Evolutionary conservation across 495 filamentous ascomycete species (phyloP), one percentile per base, ranked within the genome.

Genomic region (Penicillium bovifimosum): DNA sequence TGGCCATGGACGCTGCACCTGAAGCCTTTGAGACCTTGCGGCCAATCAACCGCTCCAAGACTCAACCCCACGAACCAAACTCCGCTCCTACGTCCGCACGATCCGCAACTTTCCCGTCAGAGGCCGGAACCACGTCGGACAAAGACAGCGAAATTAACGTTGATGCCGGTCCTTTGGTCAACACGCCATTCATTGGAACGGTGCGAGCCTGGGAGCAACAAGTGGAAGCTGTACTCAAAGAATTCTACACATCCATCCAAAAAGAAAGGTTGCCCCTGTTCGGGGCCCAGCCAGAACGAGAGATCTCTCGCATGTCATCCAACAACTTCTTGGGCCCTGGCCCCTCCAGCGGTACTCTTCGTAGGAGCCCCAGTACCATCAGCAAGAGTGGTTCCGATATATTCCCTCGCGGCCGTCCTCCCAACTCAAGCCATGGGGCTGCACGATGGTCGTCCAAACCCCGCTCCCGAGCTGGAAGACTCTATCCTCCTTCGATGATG

Each of bases 211-310:
- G 93, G 93, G 91, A 96, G 62, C 79, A 83, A 34, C 90, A 96
- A 62, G 72, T 99, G 11, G 93, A 97, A 68, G 74, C 81, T 11
- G 86, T 97, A 32, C 78, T 99, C 26, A 95, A 95, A 59, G 88
- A 92, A 29, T 95, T 95, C 54, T 99, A 95, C 69, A 80, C 78
- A 13, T 91, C 91, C 0, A 95, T 99, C 61, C 86, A 90, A 39
- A 81, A 86, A 56, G 84, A 93, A 57, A 84, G 81, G 16, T 76
- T 99, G 41, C 93, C 93, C 24, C 78, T 96, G 11, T 85, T 91
- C 64, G 88, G 88, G 9, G 78, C 80, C 17, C 78, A 76, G 51
- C 59, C 68, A 11, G 74, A 62, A 41, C 70, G 65, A 13, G 72
- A 78, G 48, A 74, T 70, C 4, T 50, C 67, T 49, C 55, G 59